Conservation (phyloP, 306 rosid genomes). For the Vigna nakashimae region DNA sequence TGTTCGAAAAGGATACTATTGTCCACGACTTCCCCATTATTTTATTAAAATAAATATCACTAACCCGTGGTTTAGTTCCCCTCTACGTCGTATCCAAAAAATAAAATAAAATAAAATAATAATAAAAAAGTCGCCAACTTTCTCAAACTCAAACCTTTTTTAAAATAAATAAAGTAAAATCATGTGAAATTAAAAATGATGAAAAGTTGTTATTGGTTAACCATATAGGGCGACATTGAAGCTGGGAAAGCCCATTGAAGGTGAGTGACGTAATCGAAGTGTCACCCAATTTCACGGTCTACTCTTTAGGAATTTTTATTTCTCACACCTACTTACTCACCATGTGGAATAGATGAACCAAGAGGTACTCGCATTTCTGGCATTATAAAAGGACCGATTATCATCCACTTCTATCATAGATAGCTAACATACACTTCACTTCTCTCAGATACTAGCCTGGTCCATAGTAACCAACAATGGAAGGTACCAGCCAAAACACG, state of each 20-base stretch:
- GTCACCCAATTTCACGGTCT: slow-evolving; percentile 4
- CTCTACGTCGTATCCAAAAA: too few relatives aligned
- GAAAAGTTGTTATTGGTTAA: too few relatives aligned
- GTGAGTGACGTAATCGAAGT: not conserved
- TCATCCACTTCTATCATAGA: not conserved
- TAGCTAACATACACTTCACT: not conserved
- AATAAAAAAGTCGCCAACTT: too few relatives aligned
- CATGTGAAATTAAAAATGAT: too few relatives aligned
- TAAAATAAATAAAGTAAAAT: too few relatives aligned
- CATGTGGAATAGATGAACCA: not conserved
- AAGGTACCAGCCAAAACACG: slow-evolving; percentile 13
- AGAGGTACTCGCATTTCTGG: not conserved
- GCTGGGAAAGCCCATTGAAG: not conserved
- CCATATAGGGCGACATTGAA: not conserved
- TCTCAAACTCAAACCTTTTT: too few relatives aligned
- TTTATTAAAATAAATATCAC: not conserved
- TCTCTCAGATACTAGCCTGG: not conserved
- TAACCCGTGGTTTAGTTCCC: not conserved
- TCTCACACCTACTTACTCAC: not conserved
- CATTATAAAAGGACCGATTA: slow-evolving; percentile 21
- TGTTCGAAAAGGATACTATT: slow-evolving; percentile 9
- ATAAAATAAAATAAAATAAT: too few relatives aligned
- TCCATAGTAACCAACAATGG: slow-evolving; percentile 30
- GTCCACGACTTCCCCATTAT: not conserved
- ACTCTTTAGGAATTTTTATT: not conserved